A percentile compares a stretch with the other conserved stretches of the same genome.
Evolutionary conservation across 768 basidiomycete genomes (phyloP).

Genomic region (Glaciozyma antarctica): DNA sequence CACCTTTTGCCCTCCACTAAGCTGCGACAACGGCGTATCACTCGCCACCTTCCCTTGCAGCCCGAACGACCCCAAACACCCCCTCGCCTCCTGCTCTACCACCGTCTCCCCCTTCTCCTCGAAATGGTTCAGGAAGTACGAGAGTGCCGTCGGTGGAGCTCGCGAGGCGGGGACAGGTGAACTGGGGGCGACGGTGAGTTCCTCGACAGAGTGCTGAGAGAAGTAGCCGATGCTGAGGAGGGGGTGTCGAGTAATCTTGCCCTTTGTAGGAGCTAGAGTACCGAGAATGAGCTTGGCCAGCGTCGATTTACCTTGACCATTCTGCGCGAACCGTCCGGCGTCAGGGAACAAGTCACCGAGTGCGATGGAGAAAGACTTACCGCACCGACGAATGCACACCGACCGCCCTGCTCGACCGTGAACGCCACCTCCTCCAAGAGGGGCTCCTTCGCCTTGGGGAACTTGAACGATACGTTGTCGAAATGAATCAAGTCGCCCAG

Average conservation of each 20-base stretch:
- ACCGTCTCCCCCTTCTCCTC: slow-evolving; percentile 28
- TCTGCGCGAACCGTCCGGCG: slow-evolving; percentile 32
- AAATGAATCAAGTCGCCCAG: slow-evolving; percentile 41
- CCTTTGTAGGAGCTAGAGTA: slow-evolving; percentile 41
- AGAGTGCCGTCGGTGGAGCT: slow-evolving; percentile 36
- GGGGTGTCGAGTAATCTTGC: slow-evolving; percentile 20
- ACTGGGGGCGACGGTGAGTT: slow-evolving; percentile 41
- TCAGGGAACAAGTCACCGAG: neutral
- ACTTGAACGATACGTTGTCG: slow-evolving; percentile 43
- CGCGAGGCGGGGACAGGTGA: slow-evolving; percentile 14
- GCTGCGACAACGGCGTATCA: slow-evolving; percentile 44
- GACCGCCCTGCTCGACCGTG: slow-evolving; percentile 42
- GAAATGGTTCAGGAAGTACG: slow-evolving; percentile 35
- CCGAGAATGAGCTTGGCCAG: slow-evolving; percentile 43
- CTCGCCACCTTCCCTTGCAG: slow-evolving; percentile 43
- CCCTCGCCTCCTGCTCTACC: slow-evolving; percentile 43
- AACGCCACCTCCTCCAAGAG: slow-evolving; percentile 40
- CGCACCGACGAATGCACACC: slow-evolving; percentile 45
- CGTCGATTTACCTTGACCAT: slow-evolving; percentile 55
- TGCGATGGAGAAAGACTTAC: slow-evolving; percentile 17
- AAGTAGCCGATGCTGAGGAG: slow-evolving; percentile 52
- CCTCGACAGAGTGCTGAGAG: slow-evolving; percentile 55
- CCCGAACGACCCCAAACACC: slow-evolving; percentile 45
- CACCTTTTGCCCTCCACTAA: slow-evolving; percentile 55
- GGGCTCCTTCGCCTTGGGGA: slow-evolving; percentile 36